Evolutionary conservation across 257 asterid species (phyloP).

Genomic region (Solanum chmielewskii): DNA sequence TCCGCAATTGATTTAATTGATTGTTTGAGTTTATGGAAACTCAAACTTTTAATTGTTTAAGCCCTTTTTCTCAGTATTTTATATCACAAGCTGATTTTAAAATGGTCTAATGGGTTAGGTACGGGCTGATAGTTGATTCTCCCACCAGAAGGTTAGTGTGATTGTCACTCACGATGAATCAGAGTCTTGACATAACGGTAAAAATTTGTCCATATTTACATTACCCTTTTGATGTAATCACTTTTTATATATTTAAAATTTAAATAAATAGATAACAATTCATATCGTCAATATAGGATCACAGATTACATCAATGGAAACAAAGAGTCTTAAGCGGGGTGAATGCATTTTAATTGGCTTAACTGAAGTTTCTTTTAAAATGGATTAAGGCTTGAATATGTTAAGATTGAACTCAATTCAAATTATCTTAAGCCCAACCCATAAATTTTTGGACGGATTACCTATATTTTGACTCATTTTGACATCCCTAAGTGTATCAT

Average conservation of each 20-base stretch:
- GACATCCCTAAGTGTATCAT: not conserved
- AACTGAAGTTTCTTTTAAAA: not conserved
- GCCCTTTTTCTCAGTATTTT: not conserved
- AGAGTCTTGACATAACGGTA: not conserved
- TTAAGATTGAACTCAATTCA: not conserved
- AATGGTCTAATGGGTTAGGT: not conserved
- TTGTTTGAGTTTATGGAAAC: no score
- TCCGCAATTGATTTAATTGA: not conserved
- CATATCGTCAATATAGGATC: not conserved
- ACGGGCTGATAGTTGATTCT: not conserved
- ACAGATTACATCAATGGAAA: not conserved
- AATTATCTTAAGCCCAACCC: not conserved
- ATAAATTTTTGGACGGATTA: no score
- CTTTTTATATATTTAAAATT: not conserved
- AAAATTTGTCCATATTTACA: not conserved
- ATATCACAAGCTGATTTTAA: no score
- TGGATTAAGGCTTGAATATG: not conserved
- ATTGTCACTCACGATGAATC: not conserved
- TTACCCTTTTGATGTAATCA: not conserved
- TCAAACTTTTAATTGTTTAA: not conserved
- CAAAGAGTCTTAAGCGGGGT: not conserved
- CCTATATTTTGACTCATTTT: not conserved
- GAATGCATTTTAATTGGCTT: not conserved
- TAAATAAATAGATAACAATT: not conserved
- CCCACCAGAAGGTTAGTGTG: not conserved